Evolutionary conservation across 495 filamentous ascomycete species (phyloP), one percentile per base, ranked within the genome.

Genomic region (Extremus antarcticus): DNA sequence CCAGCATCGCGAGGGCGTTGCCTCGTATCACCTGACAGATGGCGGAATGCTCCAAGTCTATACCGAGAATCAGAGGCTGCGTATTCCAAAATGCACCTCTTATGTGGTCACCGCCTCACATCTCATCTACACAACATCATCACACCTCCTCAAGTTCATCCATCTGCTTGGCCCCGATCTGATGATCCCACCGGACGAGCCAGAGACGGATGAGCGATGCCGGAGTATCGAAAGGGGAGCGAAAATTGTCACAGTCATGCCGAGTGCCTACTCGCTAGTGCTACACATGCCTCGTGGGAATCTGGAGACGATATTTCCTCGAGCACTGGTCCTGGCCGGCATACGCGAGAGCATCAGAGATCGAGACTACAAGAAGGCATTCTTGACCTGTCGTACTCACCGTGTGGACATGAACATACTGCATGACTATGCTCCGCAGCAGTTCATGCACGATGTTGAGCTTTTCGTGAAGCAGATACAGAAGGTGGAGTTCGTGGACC

Each of bases 381-480:
- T 94, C 66, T 71, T 87, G 23, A 81, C 84, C 39, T 98, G 92
- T 66, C 81, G 92, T 29, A 89, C 83, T 50, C 94, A 96, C 65
- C 80, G 92, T 57, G 92, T 98, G 2, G 92, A 98, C 65, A 88
- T 96, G 84, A 98, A 97, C 64, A 91, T 98, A 51, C 73, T 98
- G n/a, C 90, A 95, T 66, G 92, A 98, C 66, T 84, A 97, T 72
- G 79, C 78, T 7, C 88, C 90, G 0, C 72, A 80, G 43, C 86
- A 92, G 57, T 95, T 98, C 64, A 75, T 95, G 70, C 73, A 77
- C 13, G 84, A 80, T 58, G 76, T 95, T 25, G 71, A 70, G 7
- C 59, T 90, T 1, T 94, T 98, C 68, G 73, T 97, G 43, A 82
- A 90, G 21, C 92, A 97, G 65, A 77, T 96, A 41, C 85, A 85